phyloP scores from a whole-genome alignment of 2,329 filamentous ascomycete genomes.

The Diaporthe longicolla region DNA sequence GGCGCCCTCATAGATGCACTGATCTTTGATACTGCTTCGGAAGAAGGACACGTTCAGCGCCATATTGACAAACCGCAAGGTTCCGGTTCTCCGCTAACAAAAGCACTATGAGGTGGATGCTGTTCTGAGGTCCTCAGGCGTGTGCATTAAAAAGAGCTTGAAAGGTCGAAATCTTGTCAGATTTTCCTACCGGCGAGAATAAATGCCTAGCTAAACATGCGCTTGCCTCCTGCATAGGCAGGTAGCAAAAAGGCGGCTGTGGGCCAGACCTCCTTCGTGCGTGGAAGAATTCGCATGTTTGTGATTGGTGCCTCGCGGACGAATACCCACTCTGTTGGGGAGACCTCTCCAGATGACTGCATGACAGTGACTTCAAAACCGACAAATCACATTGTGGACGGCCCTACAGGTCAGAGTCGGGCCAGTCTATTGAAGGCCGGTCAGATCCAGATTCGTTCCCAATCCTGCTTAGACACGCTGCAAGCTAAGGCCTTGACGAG shows the following conservation, averaged over 20 bases:
- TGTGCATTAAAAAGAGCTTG: neutral
- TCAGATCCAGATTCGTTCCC: neutral
- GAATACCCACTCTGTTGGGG: neutral
- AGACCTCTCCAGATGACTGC: neutral
- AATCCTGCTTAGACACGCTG: neutral
- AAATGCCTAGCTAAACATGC: neutral
- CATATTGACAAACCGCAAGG: neutral
- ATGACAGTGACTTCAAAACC: neutral
- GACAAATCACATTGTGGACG: neutral
- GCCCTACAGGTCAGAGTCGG: neutral
- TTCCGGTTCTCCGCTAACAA: neutral
- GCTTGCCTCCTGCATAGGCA: too few species aligned
- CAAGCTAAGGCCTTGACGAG: neutral
- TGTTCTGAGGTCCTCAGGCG: neutral
- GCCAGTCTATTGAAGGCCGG: neutral
- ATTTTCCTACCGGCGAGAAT: neutral
- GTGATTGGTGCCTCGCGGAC: neutral
- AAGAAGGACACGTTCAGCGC: neutral
- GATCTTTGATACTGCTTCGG: constrained; percentile 6
- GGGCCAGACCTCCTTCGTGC: neutral
- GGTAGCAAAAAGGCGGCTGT: neutral
- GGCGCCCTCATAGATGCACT: neutral
- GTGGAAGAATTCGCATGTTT: neutral
- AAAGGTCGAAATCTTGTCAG: neutral
- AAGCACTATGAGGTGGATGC: neutral